A percentile compares a stretch with the other conserved stretches of the same genome.
Conservation (phyloP, 768 basidiomycete genomes). For the Tulasnella sp. region DNA sequence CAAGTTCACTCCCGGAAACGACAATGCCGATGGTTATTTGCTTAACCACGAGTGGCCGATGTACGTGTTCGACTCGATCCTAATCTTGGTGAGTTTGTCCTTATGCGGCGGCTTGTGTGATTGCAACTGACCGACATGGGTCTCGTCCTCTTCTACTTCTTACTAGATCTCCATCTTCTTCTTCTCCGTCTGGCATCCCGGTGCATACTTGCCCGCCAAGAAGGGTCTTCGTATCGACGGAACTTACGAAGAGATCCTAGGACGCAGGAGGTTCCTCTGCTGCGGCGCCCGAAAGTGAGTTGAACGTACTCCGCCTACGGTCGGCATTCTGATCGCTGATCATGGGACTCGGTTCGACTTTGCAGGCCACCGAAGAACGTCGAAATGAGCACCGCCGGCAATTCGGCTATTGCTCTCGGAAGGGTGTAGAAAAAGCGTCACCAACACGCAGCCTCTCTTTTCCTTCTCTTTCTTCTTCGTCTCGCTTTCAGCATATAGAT, state of each 20-base stretch:
- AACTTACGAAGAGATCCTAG: not conserved
- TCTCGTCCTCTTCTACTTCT: not conserved
- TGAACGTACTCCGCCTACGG: not conserved
- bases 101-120: not conserved
- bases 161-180: slow-evolving; percentile 13
- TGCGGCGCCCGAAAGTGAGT: not conserved
- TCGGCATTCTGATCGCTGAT: not conserved
- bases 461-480: not conserved
- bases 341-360: not conserved
- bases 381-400: not conserved
- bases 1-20: slow-evolving; percentile 19
- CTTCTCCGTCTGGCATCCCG: slow-evolving; percentile 22
- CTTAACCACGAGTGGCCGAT: slow-evolving; percentile 30
- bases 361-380: not conserved
- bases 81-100: slow-evolving; percentile 27
- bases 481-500: not conserved
- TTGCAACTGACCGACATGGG: not conserved
- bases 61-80: slow-evolving; percentile 30
- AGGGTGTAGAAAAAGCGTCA: not conserved
- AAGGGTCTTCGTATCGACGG: slow-evolving; percentile 31
- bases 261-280: not conserved
- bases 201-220: slow-evolving; percentile 24
- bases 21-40: slow-evolving; percentile 24
- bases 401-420: not conserved
- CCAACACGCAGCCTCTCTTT: not conserved